Base-by-base conservation (phyloP, 177 flowering plant genomes). In the Vitis hybrid region DNA sequence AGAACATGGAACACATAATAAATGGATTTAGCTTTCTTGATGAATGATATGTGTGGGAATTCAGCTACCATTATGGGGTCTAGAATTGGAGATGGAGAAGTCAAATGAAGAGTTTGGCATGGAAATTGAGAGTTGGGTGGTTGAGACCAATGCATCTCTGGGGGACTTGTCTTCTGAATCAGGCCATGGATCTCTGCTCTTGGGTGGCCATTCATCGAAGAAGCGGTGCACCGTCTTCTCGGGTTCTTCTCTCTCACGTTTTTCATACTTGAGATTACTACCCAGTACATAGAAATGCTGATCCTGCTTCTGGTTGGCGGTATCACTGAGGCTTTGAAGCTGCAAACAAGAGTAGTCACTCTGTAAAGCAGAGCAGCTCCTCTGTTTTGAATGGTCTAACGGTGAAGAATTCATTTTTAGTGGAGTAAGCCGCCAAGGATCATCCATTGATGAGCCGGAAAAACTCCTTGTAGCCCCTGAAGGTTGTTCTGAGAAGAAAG, bases 71-170 rank as follows among this genome's bases (percentile, higher is more conserved):
- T 80, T 73, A 53, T 52, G 80, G 72, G 82, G 29, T 76, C 85
- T 78, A 56, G 86, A 77, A 67, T 68, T 80, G 73, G 81, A 75
- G 53, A 81, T 65, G 64, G 87, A 82, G 73, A 85, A 85, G 57
- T 84, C 85, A 71, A 79, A 78, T 45, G 81, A 64, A 39, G 92
- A 66, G 59, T 72, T 74, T 9, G 97, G 94, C 58, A 87, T 84
- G 53, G 94, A 89, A 20, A 90, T 93, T 2, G 94, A 93, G 64
- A 90, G 88, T 71, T 81, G 88, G 50, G 95, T 89, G 5, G 87
- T 84, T 22, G 89, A 71, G 67, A 70, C 66, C 18, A 83, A 75
- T 18, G 77, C 65, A 26, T 49, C 65, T 5, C 73, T 81, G 34
- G 85, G 74, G 26, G 85, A 76, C 64, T 81, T 80, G 34, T 84